Base-by-base conservation (phyloP, 805 yeast genomes). In the Schizosaccharomyces japonicus region DNA sequence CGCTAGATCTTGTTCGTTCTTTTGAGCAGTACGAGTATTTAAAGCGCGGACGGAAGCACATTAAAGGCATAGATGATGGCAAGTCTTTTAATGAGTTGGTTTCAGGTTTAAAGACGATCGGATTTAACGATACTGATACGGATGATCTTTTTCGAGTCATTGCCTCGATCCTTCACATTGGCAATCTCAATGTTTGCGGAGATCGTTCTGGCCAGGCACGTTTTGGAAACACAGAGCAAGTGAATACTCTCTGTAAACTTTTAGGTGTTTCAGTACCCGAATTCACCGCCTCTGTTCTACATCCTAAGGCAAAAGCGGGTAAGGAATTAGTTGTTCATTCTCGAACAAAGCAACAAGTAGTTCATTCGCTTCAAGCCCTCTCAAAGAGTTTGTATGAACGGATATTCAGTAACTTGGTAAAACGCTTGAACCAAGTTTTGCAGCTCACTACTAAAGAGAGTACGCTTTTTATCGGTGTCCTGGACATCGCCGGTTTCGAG, bases 401-500 rank as follows among this genome's bases (percentile, higher is more conserved):
- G 39, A 60, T 84, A 6, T 90, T 90, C 64, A 79, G 78, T 46
- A 74, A 66, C 56, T 69, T 90, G 34, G 93, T 90, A 10, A 69
- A 69, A 48, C 70, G 72, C 48, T 80, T 90, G 55, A 92, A 90
- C 58, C 66, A 66, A 3, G 78, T 73, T 47, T 69, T 90, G 10
- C 70, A 69, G 52, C 69, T 63, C 44, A 63, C 66, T 6, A 60
- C 65, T 3, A 56, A 59, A 49, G 62, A 67, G 3, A 61, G 64
- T 17, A 54, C 60, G 11, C 52, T 59, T 17, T 66, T 61, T n/a
- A 81, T 90, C 56, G 98, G 98, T 53, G 93, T 90, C 50, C 68
- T 90, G 58, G 98, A 90, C 71, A 90, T 90, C 53, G 93, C 93
- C 53, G 98, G 98, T 2, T 90, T 90, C 63, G 98, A 90, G 62